These are phyloP conservation scores for Populus hybrid DNA, from an alignment of 441 rosid species.

Conservation along the genomic window DNA sequence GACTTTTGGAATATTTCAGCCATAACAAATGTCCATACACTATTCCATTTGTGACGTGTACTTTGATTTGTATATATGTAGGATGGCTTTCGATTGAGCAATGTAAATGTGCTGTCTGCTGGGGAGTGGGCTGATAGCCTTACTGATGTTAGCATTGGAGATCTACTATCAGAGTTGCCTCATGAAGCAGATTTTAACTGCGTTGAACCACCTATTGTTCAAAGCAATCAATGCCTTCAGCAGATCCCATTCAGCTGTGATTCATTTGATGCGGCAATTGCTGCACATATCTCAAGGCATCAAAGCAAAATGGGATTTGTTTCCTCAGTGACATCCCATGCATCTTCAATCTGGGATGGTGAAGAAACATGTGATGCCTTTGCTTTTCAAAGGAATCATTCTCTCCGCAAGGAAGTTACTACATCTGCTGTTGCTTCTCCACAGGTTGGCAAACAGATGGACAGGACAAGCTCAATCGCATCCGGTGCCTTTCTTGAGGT, in stretches of 20 bases:
- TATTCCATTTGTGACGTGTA: constrained; percentile 10
- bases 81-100: constrained; percentile 43
- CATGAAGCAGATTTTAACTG: constrained; percentile 39
- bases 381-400: constrained; percentile 55
- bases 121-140: constrained; percentile 97
- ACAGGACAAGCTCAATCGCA: constrained; percentile 21
- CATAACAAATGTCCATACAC: background rate
- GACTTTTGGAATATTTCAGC: background rate
- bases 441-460: constrained; percentile 27
- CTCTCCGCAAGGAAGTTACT: constrained; percentile 28
- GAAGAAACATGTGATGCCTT: constrained; percentile 99
- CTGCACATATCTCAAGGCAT: constrained; percentile 84
- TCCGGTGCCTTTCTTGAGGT: constrained; percentile 47
- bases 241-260: constrained; percentile 79
- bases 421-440: constrained; percentile 31
- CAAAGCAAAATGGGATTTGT: constrained; percentile 50
- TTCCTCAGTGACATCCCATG: constrained; percentile 39
- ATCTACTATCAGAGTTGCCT: constrained; percentile 73
- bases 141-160: constrained; percentile 88
- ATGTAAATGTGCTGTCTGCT: constrained; percentile 46
- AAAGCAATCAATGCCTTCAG: constrained; percentile 48
- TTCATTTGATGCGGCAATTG: constrained; percentile 97
- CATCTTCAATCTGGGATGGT: constrained; percentile 86
- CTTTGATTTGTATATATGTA: constrained; percentile 18
- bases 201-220: constrained; percentile 34